Conservation (phyloP, 108 stramenopile genomes). For the Skeletonema tropicum region DNA sequence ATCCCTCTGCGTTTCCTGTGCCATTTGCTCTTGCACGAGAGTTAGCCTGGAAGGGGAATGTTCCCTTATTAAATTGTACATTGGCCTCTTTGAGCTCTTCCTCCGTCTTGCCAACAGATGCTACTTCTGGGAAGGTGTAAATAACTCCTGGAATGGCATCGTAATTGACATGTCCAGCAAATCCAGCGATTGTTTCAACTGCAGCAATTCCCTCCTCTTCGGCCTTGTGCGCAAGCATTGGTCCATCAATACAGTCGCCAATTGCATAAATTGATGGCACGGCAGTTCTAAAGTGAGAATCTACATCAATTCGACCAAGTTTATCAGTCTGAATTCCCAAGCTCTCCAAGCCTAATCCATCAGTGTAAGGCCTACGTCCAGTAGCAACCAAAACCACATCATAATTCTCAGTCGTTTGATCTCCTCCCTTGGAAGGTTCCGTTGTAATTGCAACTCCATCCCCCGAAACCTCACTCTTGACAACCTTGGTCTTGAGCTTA, state of each 20-base stretch:
- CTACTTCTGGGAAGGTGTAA: slow-evolving; percentile 99
- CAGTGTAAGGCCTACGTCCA: slow-evolving; percentile 98
- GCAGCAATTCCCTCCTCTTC: slow-evolving; percentile 99
- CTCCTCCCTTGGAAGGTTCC: slow-evolving; percentile 90
- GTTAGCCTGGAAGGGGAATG: slow-evolving; percentile 97
- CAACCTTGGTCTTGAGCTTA: slow-evolving; percentile 96
- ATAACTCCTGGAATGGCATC: slow-evolving; percentile 99
- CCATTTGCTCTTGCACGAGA: slow-evolving; percentile 90
- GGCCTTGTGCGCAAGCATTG: slow-evolving; percentile 99
- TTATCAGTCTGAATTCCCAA: slow-evolving; percentile 95
- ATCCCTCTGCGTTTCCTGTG: slow-evolving; percentile 93
- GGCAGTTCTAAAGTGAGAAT: slow-evolving; percentile 94
- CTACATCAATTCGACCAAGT: slow-evolving; percentile 96
- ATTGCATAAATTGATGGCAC: slow-evolving; percentile 96
- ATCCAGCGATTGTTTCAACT: slow-evolving; percentile 97
- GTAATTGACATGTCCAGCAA: slow-evolving; percentile 99
- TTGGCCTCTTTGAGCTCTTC: slow-evolving; percentile 98
- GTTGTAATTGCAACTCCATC: slow-evolving; percentile 90
- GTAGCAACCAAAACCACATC: slow-evolving; percentile 98
- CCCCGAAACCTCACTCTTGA: slow-evolving; percentile 81
- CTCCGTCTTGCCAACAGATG: slow-evolving; percentile 98
- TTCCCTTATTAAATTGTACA: slow-evolving; percentile 92
- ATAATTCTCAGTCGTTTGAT: slow-evolving; percentile 71
- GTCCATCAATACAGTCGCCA: slow-evolving; percentile 98
- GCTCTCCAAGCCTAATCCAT: slow-evolving; percentile 94